Base-by-base conservation (phyloP, 2,329 filamentous ascomycete species). In the Venturia asperata region DNA sequence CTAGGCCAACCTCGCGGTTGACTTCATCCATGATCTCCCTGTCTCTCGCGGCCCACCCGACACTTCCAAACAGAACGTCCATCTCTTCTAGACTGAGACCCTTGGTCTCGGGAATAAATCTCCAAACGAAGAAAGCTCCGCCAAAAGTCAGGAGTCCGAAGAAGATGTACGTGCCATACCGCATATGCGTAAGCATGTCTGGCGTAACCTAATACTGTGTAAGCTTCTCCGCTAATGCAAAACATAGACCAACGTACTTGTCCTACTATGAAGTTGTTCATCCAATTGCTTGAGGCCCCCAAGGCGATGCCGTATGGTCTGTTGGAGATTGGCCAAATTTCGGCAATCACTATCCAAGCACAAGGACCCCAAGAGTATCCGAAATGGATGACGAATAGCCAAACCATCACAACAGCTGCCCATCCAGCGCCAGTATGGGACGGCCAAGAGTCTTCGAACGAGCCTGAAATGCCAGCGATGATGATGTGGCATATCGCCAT, bases 361-460 rank as follows among this genome's bases (percentile, higher is more conserved):
- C 85, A 87, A 6, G 63, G 63, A 24, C 63, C 63, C 88, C 88
- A 92, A 0, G 83, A 86, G 72, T 90, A 91, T 39, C 87, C 89
- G 70, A 92, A 92, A 74, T 89, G 83, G 39, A 90, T 78, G 37
- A 90, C 87, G 68, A 89, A 91, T 0, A 92, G 79, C 88, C 88
- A 91, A 10, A 89, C 85, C 83, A 89, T 87, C 63, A 74, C 79
- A 6, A 84, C 87, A 0, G 87, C 83, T 5, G 78, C 88, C 89
- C 89, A 92, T 1, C 88, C 88, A 0, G 87, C 86, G 0, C 82
- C 83, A 7, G 74, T 70, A 67, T 91, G 82, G 0, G 77, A 72
- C 0, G 74, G 72, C 80, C 87, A 92, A 3, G 80, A 75, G 68
- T 84, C 72, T n/a, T 84, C 76, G 71, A 87, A 85, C 67, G 80